Base-by-base conservation (phyloP, 2,329 filamentous ascomycete genomes). In the Fusarium illudens region DNA sequence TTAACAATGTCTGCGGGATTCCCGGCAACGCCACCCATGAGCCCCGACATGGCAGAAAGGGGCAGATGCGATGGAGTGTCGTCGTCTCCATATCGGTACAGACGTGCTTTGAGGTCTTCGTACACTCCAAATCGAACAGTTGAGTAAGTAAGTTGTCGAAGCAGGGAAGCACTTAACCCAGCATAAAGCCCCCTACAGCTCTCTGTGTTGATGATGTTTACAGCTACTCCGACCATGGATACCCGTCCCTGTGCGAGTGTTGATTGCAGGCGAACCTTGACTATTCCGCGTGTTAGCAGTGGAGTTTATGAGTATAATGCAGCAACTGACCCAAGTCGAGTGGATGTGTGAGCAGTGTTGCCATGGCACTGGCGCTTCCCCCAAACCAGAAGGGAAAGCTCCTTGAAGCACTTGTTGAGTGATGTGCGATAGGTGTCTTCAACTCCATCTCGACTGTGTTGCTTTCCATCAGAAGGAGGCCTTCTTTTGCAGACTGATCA, bases 1-100 rank as follows among this genome's bases (percentile, higher is more conserved):
- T 58, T 62, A 12, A 46, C 46, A n/a, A 58, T 34, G 15, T 53
- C 48, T 27, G 54, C 46, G 25, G 55, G 55, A 15, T 46, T 54
- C 2, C 60, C 48, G 17, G 49, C 46, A n/a, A 53, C 32, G 3
- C 54, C 54, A 4, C 54, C 54, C 29, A 60, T 11, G 30, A 49
- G 30, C 3, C 57, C 37, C 6, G 37, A 60, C 17, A 53, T 3
- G 25, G 49, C 36, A 7, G 20, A 44, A 4, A 42, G 20, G 9
- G 44, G 1, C 11, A 30, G 3, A 27, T 15, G 34, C 2, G 46
- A 44, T 9, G 27, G 27, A 29, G 32, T 6, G 17, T 29, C 12
- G 32, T 7, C 13, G 6, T 11, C 15, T 13, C 12, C 6, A 34
- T 25, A 7, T 7, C 7, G 48, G 22, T 27, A 11, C 1, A 59